Base-by-base conservation (phyloP, 345 rosid species). In the Excoecaria agallocha region DNA sequence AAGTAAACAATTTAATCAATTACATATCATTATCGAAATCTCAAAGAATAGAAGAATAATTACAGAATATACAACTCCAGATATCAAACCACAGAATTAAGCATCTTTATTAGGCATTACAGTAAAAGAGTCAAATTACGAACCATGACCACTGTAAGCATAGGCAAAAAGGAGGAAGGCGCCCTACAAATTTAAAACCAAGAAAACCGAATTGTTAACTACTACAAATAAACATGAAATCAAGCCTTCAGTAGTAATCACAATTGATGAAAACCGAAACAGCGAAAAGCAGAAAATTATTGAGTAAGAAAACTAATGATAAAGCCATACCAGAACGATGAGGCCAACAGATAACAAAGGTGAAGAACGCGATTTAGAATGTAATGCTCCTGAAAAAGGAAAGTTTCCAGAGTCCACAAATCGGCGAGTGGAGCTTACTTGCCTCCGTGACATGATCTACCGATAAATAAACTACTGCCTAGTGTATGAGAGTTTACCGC, bases 331-430 rank as follows among this genome's bases (percentile, higher is more conserved):
- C 84, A 92, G 84, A 55, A 91, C 68, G 75, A 92, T 83, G 77
- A 94, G 91, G 68, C 79, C 92, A 17, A 92, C 62, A 66, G 98
- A 86, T 59, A 94, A 41, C 4, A 91, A 57, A 50, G 98, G 97
- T 39, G 93, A 89, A 56, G 98, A 89, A 43, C 90, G 89, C 10
- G 97, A 86, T 76, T 92, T 94, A 15, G 95, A 89, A 71, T 92
- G 92, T 41, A 89, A 84, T 3, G 97, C 88, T 54, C 90, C 88
- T 0, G 85, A 71, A 76, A 94, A 92, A 0, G 97, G 90, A 76
- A 92, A 90, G 86, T 84, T 90, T 50, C 93, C 97, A 35, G 83
- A 80, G 80, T 89, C 97, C 1, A 82, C 97, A 25, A 89, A 83
- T 48, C 97, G 90, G 54, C 98, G 86, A 15, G 89, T 82, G 65